Conservation (phyloP, 106 monocot species). For the Apostasia ramifera region DNA sequence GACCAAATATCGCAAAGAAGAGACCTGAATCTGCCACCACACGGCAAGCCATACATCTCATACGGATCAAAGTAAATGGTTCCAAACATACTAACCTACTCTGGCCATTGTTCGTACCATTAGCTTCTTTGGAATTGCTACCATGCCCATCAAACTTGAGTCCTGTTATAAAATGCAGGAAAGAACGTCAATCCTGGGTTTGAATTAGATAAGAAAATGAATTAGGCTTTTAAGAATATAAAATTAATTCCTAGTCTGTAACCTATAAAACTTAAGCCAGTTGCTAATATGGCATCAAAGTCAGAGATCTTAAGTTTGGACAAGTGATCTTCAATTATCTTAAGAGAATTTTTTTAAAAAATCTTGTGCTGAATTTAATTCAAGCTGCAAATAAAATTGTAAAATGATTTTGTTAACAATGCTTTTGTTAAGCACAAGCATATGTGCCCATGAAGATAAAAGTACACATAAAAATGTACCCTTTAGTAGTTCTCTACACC, state of each 20-base stretch:
- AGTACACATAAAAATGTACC: too few relatives aligned
- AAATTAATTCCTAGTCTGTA: too few relatives aligned
- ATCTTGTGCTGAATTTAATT: too few relatives aligned
- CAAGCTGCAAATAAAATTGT: too few relatives aligned
- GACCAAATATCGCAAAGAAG: neutral
- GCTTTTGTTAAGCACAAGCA: too few relatives aligned
- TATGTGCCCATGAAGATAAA: too few relatives aligned
- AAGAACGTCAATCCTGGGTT: neutral
- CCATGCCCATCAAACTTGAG: neutral
- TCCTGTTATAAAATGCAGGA: neutral
- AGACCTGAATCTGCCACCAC: neutral
- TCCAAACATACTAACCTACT: neutral
- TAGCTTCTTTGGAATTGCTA: neutral
- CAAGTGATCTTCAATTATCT: neutral
- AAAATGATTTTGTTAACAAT: too few relatives aligned
- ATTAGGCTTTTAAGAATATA: neutral
- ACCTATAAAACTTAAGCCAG: too few relatives aligned
- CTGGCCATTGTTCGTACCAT: neutral
- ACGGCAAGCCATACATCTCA: neutral
- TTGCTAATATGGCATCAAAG: neutral
- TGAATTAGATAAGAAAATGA: too few relatives aligned
- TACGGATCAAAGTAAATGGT: too few relatives aligned
- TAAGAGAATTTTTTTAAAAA: neutral
- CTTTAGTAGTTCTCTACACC: too few relatives aligned
- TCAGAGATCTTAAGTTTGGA: neutral